Conservation (phyloP, 352 stramenopile species). For the Globisporangium emineosum region DNA sequence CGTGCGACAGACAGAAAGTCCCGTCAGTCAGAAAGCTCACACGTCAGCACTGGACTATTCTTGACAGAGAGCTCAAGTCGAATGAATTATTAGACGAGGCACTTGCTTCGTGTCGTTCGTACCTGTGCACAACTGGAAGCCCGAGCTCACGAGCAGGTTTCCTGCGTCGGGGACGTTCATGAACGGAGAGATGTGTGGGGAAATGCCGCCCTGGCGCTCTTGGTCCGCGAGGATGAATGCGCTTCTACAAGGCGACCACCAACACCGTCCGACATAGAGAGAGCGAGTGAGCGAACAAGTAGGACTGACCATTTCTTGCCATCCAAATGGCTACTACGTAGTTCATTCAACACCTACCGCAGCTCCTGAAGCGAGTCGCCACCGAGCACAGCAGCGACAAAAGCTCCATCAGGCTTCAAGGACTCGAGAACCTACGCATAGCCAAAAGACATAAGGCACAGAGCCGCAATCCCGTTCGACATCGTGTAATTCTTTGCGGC, state of each 20-base stretch:
- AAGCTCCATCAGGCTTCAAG: slow-evolving; percentile 96
- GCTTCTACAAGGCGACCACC: slow-evolving; percentile 61
- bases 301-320: neutral
- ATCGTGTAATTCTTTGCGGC: neutral
- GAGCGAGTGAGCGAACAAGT: slow-evolving; percentile 2
- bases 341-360: slow-evolving; percentile 47
- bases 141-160: slow-evolving; percentile 88
- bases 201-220: slow-evolving; percentile 93
- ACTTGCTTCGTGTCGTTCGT: neutral
- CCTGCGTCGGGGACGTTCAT: slow-evolving; percentile 95
- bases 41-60: neutral
- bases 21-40: neutral
- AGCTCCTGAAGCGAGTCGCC: slow-evolving; percentile 95
- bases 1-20: neutral
- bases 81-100: neutral
- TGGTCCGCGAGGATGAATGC: slow-evolving; percentile 94
- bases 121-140: slow-evolving; percentile 93
- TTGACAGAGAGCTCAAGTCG: neutral
- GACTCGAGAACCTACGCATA: slow-evolving; percentile 58
- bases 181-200: slow-evolving; percentile 94
- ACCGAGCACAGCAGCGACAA: slow-evolving; percentile 95
- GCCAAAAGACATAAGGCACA: neutral
- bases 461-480: neutral
- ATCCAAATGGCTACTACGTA: neutral
- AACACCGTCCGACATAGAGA: too few relatives aligned